These are phyloP conservation scores for Cicer chorassanicum DNA, from an alignment of 306 rosid genomes.

Conservation along the genomic window DNA sequence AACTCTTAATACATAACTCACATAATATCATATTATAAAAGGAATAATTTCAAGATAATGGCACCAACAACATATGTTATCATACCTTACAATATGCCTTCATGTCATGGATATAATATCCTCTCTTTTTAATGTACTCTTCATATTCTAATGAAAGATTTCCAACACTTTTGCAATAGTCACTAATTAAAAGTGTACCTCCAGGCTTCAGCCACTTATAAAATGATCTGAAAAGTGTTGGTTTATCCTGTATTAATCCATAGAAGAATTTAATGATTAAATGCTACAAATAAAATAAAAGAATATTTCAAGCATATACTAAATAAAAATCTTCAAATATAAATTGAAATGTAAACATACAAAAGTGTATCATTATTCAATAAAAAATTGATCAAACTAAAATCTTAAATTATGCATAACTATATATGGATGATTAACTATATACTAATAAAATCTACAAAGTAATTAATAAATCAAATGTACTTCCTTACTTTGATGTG, in stretches of 20 bases:
- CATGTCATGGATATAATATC: slow-evolving; percentile 78
- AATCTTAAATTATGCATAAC: too few species aligned
- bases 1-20: too few species aligned
- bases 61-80: background rate
- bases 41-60: too few species aligned
- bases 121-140: slow-evolving; percentile 76
- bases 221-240: slow-evolving; percentile 70
- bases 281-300: background rate
- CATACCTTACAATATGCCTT: slow-evolving; percentile 70
- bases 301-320: background rate
- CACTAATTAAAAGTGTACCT: slow-evolving; percentile 85
- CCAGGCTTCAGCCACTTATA: slow-evolving; percentile 94
- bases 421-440: too few species aligned
- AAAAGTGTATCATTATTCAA: too few species aligned
- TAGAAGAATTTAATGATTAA: slow-evolving; percentile 1
- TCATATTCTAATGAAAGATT: slow-evolving; percentile 63
- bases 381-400: too few species aligned
- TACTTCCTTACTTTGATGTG: slow-evolving; percentile 75
- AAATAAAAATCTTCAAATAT: background rate
- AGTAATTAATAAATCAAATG: too few species aligned
- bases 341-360: too few species aligned
- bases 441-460: too few species aligned
- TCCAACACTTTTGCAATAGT: slow-evolving; percentile 75
- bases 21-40: too few species aligned
- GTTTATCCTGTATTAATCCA: slow-evolving; percentile 68